Evolutionary conservation across 768 basidiomycete genomes (phyloP).

Genomic region (Agrocybe praecox): DNA sequence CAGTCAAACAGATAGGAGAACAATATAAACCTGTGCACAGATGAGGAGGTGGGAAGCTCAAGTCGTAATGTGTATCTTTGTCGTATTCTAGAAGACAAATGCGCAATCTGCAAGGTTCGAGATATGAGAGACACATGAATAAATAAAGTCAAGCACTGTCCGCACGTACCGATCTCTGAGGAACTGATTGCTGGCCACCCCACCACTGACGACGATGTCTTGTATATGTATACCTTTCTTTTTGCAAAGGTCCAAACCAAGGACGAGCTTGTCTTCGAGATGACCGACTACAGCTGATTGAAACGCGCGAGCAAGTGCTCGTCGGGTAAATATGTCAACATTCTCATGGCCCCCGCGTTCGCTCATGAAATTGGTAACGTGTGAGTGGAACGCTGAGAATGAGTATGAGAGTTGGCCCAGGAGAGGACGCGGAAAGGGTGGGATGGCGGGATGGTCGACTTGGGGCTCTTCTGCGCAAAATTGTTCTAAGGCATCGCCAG

Average conservation of each 20-base stretch:
- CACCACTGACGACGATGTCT: slow-evolving; percentile 84
- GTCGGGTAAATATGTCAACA: slow-evolving; percentile 38
- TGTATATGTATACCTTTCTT: slow-evolving; percentile 43
- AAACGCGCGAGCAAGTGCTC: slow-evolving; percentile 68
- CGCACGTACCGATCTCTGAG: slow-evolving; percentile 65
- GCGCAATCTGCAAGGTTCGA: slow-evolving; percentile 26
- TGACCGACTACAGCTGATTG: slow-evolving; percentile 74
- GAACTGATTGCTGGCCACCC: slow-evolving; percentile 86
- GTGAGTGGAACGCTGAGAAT: slow-evolving; percentile 75
- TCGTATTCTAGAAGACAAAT: slow-evolving; percentile 26
- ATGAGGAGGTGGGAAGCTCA: slow-evolving; percentile 74
- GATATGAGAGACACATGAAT: neutral
- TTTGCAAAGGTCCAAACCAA: slow-evolving; percentile 51
- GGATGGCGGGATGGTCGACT: slow-evolving; percentile 29
- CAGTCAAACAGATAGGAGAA: neutral
- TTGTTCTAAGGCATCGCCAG: slow-evolving; percentile 81
- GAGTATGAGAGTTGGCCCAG: slow-evolving; percentile 69
- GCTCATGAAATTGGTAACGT: slow-evolving; percentile 60
- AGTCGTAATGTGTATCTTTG: slow-evolving; percentile 32
- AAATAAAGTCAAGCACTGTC: neutral
- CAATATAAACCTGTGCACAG: slow-evolving; percentile 74
- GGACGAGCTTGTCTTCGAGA: slow-evolving; percentile 70
- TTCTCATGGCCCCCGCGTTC: slow-evolving; percentile 42
- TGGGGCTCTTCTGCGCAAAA: slow-evolving; percentile 51
- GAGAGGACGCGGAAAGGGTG: slow-evolving; percentile 50